Percentiles rank a stretch among this genome's conserved stretches.
These are phyloP conservation scores for Malassezia japonica DNA, from an alignment of 1,284 basidiomycete species.

Conservation along the genomic window DNA sequence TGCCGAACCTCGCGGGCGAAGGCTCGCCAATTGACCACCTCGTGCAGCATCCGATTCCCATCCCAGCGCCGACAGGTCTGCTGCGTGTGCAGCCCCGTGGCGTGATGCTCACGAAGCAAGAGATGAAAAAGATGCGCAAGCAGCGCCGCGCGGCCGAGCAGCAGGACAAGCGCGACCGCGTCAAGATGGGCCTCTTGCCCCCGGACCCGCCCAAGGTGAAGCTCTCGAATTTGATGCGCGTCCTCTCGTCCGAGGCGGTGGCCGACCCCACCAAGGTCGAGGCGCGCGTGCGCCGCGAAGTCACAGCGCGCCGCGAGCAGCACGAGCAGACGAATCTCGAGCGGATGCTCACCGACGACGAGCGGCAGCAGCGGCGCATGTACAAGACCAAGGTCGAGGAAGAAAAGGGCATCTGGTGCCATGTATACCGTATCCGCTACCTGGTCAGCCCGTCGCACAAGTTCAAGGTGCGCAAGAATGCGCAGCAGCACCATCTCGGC, in stretches of 20 bases:
- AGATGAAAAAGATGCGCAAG: constrained; percentile 93
- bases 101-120: constrained; percentile 53
- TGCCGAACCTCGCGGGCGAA: constrained; percentile 29
- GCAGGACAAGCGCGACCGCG: constrained; percentile 87
- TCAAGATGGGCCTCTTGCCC: constrained; percentile 89
- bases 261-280: constrained; percentile 96
- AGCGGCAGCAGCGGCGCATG: constrained; percentile 74
- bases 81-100: constrained; percentile 57
- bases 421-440: constrained; percentile 76
- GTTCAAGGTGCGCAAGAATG: constrained; percentile 93
- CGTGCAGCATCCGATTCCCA: constrained; percentile 92
- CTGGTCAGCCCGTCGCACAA: constrained; percentile 84
- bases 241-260: constrained; percentile 87
- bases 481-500: constrained; percentile 75
- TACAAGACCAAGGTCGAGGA: constrained; percentile 54
- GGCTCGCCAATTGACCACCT: constrained; percentile 79
- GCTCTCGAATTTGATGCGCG: constrained; percentile 92
- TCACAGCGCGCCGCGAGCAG: constrained; percentile 72
- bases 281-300: constrained; percentile 82
- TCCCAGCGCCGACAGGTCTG: constrained; percentile 80
- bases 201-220: constrained; percentile 95
- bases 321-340: constrained; percentile 88
- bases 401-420: constrained; percentile 71
- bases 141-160: constrained; percentile 76
- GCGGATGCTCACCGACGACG: constrained; percentile 80